Base-by-base conservation (phyloP, 192 early-diverging fungal genomes). In the Fimicolochytrium jonesii region DNA sequence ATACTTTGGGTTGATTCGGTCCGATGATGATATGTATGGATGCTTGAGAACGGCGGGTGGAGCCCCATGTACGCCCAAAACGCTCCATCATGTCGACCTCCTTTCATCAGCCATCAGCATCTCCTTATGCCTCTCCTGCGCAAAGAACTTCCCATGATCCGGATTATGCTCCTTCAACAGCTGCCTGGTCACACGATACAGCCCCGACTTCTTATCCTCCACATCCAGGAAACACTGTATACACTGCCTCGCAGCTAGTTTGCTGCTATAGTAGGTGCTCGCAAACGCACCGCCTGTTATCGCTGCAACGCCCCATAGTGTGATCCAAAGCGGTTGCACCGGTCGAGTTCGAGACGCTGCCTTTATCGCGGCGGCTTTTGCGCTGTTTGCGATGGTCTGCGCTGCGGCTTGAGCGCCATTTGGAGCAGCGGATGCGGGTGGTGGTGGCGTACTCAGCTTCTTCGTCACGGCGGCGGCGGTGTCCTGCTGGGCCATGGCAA, bases 151-250 rank as follows among this genome's bases (percentile, higher is more conserved):
- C 6, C 43, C n/a, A 4, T 56, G 47, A 29, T 58, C 50, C 2
- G 56, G 56, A 51, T 67, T 61, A 26, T 67, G 50, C 17, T 67
- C 56, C 37, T 51, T 45, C 49, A 67, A 32, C 29, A 67, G 26
- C 26, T 35, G 20, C 4, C 47, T n/a, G 13, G 49, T 53, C 20
- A 57, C 32, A 46, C 32, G 15, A 33, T 67, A 67, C 4, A 67
- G 49, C 53, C 60, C 37, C 5, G 35, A 43, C 57, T 67, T 67
- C 32, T 67, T 67, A 35, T 67, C 57, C 18, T 67, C 56, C 37
- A 52, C 49, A 35, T 67, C 56, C 18, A 67, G 25, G 34, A 67
- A 59, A 42, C 66, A 67, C 44, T 67, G 66, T 13, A 67, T 3
- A 20, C 66, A 67, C 23, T 51, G 13, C 18, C 50, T 15, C 26